Base-by-base conservation (phyloP, 352 stramenopile genomes). In the Phytopythium helicoides region DNA sequence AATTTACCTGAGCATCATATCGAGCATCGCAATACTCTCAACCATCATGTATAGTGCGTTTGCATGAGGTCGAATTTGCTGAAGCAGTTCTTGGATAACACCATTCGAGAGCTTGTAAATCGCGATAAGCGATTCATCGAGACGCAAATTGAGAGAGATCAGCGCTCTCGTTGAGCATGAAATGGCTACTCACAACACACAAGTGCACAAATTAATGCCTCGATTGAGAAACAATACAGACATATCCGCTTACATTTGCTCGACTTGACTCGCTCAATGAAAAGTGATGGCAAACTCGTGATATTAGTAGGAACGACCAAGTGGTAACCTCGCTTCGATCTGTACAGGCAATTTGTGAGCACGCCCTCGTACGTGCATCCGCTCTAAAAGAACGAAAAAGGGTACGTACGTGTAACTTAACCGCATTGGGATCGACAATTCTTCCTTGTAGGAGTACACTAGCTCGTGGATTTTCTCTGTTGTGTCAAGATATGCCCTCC, bases 91-190 rank as follows among this genome's bases (percentile, higher is more conserved):
- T 50, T 97, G 87, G 19, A 97, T 83, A 12, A 94, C 73, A 19
- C 70, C 63, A 53, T 96, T 94, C 1, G 91, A 97, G 7, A 97
- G 73, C 54, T 94, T 87, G 52, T 97, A 94, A 16, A 95, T 77
- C 12, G 89, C 86, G 3, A 62, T 75, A 23, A 97, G 66, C 4
- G 88, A 80, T 62, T 97, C 90, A 10, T 76, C 82, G 2, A 94
- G 63, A 15, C 88, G 75, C 38, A 82, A 62, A 48, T 96, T 96
- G 6, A 97, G 74, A 16, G 78, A 94, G 19, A 87, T 81, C 8
- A 97, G 52, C 33, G 87, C 65, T 54, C 90, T 92, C 18, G 91
- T 97, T 1, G 89, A 96, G 53, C 91, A 97, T 18, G 71, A 72
- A 26, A 95, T 84, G 14, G 63, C 85, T 95, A 60, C 28, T 33